Conservation (phyloP, 148 eudicot genomes). For the Rhododendron molle region DNA sequence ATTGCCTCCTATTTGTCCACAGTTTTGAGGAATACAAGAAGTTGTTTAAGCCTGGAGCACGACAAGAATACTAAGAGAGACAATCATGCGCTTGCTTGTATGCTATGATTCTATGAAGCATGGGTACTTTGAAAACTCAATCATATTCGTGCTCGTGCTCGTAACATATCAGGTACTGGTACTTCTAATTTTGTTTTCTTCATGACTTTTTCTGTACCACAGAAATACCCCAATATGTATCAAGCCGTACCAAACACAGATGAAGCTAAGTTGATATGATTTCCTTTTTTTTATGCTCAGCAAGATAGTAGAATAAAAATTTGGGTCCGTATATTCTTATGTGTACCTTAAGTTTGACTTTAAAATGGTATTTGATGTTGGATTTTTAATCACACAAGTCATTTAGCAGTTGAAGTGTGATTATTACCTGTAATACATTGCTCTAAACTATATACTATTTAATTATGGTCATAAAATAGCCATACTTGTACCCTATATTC, state of each 20-base stretch:
- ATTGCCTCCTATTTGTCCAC: neutral
- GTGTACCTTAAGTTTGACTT: neutral
- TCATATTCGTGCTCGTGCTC: neutral
- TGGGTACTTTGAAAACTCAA: neutral
- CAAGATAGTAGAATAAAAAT: neutral
- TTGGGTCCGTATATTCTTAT: neutral
- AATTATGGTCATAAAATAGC: neutral
- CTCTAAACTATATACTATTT: neutral
- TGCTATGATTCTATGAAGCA: neutral
- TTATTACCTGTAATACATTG: neutral
- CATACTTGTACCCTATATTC: neutral
- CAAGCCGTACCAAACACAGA: neutral
- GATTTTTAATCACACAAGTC: neutral
- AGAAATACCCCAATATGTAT: neutral
- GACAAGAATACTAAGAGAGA: neutral
- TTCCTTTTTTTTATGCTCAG: neutral
- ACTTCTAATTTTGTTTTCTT: neutral
- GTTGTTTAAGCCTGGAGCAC: neutral
- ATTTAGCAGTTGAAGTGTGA: neutral
- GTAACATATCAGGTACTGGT: neutral
- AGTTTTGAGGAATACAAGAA: neutral
- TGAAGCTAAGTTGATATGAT: neutral
- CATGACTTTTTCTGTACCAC: neutral
- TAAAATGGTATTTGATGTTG: neutral
- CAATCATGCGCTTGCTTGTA: neutral